Evolutionary conservation across 2,329 filamentous ascomycete genomes (phyloP).

Genomic region (Cytospora leucostoma): DNA sequence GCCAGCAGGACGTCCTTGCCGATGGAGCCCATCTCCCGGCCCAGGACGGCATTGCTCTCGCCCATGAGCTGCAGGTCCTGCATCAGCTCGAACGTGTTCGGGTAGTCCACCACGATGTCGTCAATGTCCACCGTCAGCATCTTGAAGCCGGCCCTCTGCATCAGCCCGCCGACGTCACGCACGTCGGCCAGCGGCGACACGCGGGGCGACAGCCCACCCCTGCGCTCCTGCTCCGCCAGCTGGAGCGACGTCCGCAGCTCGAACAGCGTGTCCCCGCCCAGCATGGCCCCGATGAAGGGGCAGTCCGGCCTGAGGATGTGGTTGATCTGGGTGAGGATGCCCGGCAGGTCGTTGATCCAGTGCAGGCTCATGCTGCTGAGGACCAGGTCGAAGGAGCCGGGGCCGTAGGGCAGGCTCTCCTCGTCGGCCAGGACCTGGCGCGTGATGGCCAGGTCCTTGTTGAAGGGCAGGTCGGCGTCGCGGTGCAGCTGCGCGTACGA

Average conservation of each 20-base stretch:
- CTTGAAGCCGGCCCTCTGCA: conserved; percentile 88
- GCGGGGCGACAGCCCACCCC: conserved; percentile 88
- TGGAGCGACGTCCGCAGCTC: conserved; percentile 93
- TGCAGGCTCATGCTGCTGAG: conserved; percentile 88
- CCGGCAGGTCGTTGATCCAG: conserved; percentile 96
- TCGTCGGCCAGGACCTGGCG: conserved; percentile 74
- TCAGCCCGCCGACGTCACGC: conserved; percentile 81
- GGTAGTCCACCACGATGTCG: conserved; percentile 94
- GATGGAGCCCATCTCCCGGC: conserved; percentile 79
- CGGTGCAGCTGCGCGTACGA: conserved; percentile 78
- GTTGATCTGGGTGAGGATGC: conserved; percentile 82
- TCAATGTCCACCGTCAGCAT: conserved; percentile 96
- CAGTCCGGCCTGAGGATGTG: conserved; percentile 83
- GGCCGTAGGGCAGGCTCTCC: conserved; percentile 72
- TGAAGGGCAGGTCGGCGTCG: conserved; percentile 74
- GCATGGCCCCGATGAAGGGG: conserved; percentile 94
- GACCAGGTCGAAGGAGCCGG: conserved; percentile 83
- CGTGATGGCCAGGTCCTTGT: conserved; percentile 69
- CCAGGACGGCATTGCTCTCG: conserved; percentile 84
- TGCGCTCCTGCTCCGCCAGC: conserved; percentile 84
- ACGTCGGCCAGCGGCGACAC: conserved; percentile 92
- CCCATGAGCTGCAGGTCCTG: conserved; percentile 94
- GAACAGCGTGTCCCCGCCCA: conserved; percentile 90
- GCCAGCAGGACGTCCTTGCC: conserved; percentile 83
- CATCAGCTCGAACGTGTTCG: conserved; percentile 88